Conservation (phyloP, 192 early-diverging fungal genomes). For the Podila verticillata region DNA sequence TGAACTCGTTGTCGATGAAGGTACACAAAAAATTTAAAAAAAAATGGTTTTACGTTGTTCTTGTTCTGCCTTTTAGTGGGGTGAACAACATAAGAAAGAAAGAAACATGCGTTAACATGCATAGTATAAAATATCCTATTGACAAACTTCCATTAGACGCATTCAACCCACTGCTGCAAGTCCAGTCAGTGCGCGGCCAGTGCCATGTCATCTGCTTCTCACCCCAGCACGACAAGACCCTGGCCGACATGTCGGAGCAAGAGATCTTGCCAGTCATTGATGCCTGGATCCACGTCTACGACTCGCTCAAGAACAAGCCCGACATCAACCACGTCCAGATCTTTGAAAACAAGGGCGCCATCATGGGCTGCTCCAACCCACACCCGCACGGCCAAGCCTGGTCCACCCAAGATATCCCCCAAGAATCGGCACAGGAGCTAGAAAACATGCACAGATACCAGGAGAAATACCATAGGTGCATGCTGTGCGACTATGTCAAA, state of each 20-base stretch:
- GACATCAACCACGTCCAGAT: slow-evolving; percentile 87
- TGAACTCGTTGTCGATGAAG: slow-evolving; percentile 1
- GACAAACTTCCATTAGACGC: not conserved
- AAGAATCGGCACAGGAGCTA: slow-evolving; percentile 82
- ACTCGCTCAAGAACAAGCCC: slow-evolving; percentile 57
- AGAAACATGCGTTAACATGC: too few relatives aligned
- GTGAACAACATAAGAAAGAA: too few relatives aligned
- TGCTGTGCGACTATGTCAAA: slow-evolving; percentile 86
- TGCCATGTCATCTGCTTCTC: slow-evolving; percentile 96
- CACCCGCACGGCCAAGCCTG: slow-evolving; percentile 97
- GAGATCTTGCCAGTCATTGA: slow-evolving; percentile 77
- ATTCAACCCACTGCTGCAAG: slow-evolving; percentile 58
- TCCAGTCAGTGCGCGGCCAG: slow-evolving; percentile 73
- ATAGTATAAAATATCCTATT: too few relatives aligned
- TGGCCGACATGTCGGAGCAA: slow-evolving; percentile 82
- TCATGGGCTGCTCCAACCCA: slow-evolving; percentile 98
- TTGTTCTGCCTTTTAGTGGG: not conserved
- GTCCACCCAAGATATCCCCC: slow-evolving; percentile 87
- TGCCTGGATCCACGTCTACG: slow-evolving; percentile 77
- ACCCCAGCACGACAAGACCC: slow-evolving; percentile 86
- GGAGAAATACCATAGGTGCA: slow-evolving; percentile 61
- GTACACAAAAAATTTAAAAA: not conserved
- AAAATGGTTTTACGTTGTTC: too few relatives aligned
- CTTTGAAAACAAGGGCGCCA: slow-evolving; percentile 97
- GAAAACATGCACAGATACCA: slow-evolving; percentile 68